Evolutionary conservation across 192 early-diverging fungal genomes (phyloP), one percentile per base, ranked within the genome.

Genomic region (Backusella tarrabulga): DNA sequence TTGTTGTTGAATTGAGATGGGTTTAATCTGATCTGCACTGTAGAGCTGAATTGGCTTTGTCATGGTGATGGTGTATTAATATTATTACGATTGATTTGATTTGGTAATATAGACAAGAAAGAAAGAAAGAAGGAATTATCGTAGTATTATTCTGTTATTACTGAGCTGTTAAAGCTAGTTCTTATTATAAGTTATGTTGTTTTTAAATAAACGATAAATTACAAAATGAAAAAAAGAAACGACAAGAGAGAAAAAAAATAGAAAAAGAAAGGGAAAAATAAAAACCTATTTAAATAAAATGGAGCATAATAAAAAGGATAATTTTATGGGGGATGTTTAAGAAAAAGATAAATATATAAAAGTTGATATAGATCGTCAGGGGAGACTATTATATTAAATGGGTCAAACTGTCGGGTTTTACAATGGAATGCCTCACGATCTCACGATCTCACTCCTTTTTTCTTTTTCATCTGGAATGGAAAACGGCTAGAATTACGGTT

Each of bases 301-400:
- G 23, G 23, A 60, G 54, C 21, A 60, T 60, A 26, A 60, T 26
- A 60, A 60, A 60, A 60, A 60, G 54, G 54, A 26, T 60, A 23
- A 60, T 60, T 60, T 60, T 60, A 60, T 60, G 54, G 54, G 52
- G 7, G 54, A 26, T 44, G 42, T 44, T 44, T 17, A 23, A 23
- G 11, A 60, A 60, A 60, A 60, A 60, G 21, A 26, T 9, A 56
- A 3, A 60, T 60, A 60, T 23, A 60, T 11, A 60, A 26, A 60
- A 60, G 54, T 26, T 60, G 54, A 60, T 60, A 26, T 60, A 23
- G 54, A 60, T 60, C 54, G 54, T 26, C 54, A 60, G 54, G 54
- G 54, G 54, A 60, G 54, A 60, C 26, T 60, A 60, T 60, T 60
- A 26, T 60, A 60, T 60, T 60, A 60, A 60, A 60, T 60, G 54